phyloP scores from a whole-genome alignment of 192 early-diverging fungal species.

The Coemansia sp. region DNA sequence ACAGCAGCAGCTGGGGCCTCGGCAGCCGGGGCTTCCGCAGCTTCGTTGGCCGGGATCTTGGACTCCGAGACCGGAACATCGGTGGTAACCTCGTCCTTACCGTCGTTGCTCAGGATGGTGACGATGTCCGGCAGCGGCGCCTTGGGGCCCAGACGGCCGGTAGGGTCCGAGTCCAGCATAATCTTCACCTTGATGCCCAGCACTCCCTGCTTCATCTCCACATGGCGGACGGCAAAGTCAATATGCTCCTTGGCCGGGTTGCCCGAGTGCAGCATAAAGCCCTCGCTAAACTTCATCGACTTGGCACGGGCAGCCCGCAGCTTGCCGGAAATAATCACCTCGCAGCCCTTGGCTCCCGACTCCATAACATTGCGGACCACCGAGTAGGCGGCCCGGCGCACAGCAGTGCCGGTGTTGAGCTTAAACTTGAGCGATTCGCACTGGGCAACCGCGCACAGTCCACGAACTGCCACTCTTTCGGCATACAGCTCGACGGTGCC shows the following conservation, averaged over 20 bases:
- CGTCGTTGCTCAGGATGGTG: conserved; percentile 80
- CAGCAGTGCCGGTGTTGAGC: conserved; percentile 93
- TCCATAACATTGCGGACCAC: conserved; percentile 99
- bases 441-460: conserved; percentile 97
- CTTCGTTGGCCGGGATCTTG: conserved; percentile 39
- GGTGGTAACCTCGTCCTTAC: conserved; percentile 79
- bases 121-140: conserved; percentile 93
- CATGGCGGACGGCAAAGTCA: conserved; percentile 95
- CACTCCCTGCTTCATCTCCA: conserved; percentile 97
- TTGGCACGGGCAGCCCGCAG: conserved; percentile 99
- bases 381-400: conserved; percentile 97
- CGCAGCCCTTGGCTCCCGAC: conserved; percentile 98
- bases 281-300: conserved; percentile 99
- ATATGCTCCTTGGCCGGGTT: conserved; percentile 95
- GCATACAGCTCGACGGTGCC: conserved; percentile 98
- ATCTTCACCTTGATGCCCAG: conserved; percentile 99
- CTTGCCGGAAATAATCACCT: conserved; percentile 99
- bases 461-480: conserved; percentile 94
- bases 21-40: conserved; percentile 21
- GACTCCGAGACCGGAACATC: conserved; percentile 66
- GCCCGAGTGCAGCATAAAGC: conserved; percentile 99
- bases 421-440: conserved; percentile 98
- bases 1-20: conserved; percentile 30
- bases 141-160: conserved; percentile 91
- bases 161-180: conserved; percentile 93